Evolutionary conservation across 225 moss, liverwort and hornwort genomes (phyloP).

Genomic region (Thuidium tamariscinum): DNA sequence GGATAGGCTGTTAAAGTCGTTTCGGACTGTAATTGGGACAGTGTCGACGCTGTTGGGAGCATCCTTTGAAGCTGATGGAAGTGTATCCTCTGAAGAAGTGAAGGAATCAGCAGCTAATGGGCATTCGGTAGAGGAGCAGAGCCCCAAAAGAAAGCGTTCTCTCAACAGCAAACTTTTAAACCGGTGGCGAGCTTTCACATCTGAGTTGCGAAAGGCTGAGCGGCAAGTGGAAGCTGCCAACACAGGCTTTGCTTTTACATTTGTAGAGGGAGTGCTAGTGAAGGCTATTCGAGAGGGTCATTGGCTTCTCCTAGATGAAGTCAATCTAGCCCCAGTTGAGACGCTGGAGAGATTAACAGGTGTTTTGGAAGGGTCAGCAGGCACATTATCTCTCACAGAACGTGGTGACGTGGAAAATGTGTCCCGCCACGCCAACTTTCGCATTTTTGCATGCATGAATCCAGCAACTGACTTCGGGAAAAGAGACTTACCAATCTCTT

Average conservation of each 20-base stretch:
- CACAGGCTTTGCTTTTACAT: constrained; percentile 84
- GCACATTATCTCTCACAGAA: constrained; percentile 80
- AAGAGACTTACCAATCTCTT: constrained; percentile 67
- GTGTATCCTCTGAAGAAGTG: neutral
- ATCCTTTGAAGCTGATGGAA: constrained; percentile 24
- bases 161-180: constrained; percentile 39
- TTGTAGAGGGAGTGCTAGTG: constrained; percentile 91
- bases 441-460: constrained; percentile 95
- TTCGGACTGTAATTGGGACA: constrained; percentile 47
- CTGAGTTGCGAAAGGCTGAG: constrained; percentile 75
- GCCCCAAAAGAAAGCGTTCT: constrained; percentile 60
- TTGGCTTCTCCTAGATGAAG: constrained; percentile 91
- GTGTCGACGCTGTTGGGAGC: constrained; percentile 50
- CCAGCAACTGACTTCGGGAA: constrained; percentile 96
- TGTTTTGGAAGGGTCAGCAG: constrained; percentile 76
- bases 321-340: constrained; percentile 87
- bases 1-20: constrained; percentile 74
- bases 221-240: constrained; percentile 91
- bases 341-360: constrained; percentile 93
- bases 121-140: constrained; percentile 35
- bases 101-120: constrained; percentile 13
- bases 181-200: constrained; percentile 66
- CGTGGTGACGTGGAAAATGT: constrained; percentile 88
- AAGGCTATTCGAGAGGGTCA: constrained; percentile 87
- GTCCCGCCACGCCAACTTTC: constrained; percentile 67